Evolutionary conservation across 305 asterid genomes (phyloP).

Genomic region (Fraxinus baroniana): DNA sequence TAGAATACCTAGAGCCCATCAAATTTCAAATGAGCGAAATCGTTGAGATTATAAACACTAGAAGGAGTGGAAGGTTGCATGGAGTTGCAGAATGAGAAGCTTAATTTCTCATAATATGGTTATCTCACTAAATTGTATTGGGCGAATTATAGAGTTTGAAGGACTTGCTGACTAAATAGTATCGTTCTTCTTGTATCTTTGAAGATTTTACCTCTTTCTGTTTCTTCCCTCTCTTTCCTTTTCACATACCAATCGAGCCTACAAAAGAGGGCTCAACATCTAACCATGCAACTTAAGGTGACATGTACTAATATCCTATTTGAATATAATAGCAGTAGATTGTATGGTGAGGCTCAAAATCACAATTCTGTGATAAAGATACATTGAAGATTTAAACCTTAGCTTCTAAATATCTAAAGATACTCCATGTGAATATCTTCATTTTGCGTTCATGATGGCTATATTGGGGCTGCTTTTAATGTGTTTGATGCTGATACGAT

Average conservation of each 20-base stretch:
- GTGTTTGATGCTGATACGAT: not conserved
- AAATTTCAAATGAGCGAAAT: not conserved
- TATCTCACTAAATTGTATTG: not conserved
- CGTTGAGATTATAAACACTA: not conserved
- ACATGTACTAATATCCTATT: not conserved
- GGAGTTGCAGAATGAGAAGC: not conserved
- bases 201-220: not conserved
- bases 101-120: not conserved
- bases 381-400: not conserved
- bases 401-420: not conserved
- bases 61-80: not conserved
- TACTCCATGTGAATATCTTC: conserved; percentile 4
- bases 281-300: not conserved
- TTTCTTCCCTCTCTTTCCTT: not conserved
- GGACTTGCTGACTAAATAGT: not conserved
- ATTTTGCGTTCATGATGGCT: conserved; percentile 5
- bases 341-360: not conserved
- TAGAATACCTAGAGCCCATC: not conserved
- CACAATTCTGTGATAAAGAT: not conserved
- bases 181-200: not conserved
- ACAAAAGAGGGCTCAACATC: conserved; percentile 1
- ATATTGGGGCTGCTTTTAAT: not conserved
- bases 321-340: not conserved
- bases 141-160: not conserved
- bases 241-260: not conserved